Evolutionary conservation across 345 rosid species (phyloP).

Genomic region (Odontarrhena argentea): DNA sequence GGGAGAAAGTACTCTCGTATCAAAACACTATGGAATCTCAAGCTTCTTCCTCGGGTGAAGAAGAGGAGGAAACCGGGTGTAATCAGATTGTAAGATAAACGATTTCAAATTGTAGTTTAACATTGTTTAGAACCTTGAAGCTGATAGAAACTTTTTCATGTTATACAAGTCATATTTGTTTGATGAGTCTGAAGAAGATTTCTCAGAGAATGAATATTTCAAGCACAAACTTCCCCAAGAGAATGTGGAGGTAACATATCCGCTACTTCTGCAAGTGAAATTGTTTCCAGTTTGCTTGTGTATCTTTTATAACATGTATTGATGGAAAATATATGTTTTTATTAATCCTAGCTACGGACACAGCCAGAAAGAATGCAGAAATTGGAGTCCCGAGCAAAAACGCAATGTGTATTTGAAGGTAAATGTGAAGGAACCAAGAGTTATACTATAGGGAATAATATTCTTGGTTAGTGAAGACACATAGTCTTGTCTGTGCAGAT

Average conservation of each 20-base stretch:
- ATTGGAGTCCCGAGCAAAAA: constrained; percentile 33
- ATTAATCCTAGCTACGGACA: constrained; percentile 24
- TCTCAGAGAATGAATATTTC: constrained; percentile 26
- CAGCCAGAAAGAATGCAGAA: constrained; percentile 35
- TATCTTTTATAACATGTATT: constrained; percentile 15
- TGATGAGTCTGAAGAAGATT: constrained; percentile 32
- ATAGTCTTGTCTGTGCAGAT: constrained; percentile 37
- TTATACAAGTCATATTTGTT: constrained; percentile 24
- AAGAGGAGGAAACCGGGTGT: constrained; percentile 5
- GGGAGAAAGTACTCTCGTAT: not conserved
- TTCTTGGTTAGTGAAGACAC: constrained; percentile 17
- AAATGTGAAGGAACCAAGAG: not conserved
- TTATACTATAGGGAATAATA: not conserved
- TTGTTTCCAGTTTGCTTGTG: not conserved
- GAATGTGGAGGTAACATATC: constrained; percentile 20
- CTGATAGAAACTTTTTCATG: constrained; percentile 1
- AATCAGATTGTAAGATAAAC: constrained; percentile 28
- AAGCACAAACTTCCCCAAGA: not conserved
- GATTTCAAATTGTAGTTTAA: not conserved
- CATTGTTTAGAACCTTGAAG: constrained; percentile 9
- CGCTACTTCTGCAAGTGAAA: constrained; percentile 27
- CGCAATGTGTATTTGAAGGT: constrained; percentile 39
- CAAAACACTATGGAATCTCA: constrained; percentile 14
- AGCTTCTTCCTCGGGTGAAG: not conserved
- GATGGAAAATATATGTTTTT: constrained; percentile 6